These are phyloP conservation scores for Parathielavia appendiculata DNA, from an alignment of 495 filamentous ascomycete species.

Conservation along the genomic window DNA sequence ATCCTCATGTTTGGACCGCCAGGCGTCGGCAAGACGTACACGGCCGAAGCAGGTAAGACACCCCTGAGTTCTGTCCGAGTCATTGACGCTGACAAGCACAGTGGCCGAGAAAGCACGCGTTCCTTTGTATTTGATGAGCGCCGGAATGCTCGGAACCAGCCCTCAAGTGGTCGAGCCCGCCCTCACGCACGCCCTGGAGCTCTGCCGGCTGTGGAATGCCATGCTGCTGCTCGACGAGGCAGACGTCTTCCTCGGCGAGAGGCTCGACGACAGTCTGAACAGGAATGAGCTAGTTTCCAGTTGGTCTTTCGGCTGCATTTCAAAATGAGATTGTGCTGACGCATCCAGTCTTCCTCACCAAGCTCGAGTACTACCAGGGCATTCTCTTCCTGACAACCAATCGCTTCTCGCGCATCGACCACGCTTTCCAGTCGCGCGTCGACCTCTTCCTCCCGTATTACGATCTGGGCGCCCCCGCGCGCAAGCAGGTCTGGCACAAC, in stretches of 20 bases:
- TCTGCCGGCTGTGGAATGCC: conserved; percentile 42
- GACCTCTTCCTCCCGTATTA: conserved; percentile 42
- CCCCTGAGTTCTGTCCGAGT: neutral
- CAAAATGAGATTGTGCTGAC: too few relatives aligned
- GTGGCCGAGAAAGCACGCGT: conserved; percentile 38
- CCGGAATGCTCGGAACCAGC: conserved; percentile 22
- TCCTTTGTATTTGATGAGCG: conserved; percentile 27
- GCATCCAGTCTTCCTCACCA: conserved; percentile 45
- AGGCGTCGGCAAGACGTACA: conserved; percentile 55
- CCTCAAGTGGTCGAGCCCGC: conserved; percentile 23
- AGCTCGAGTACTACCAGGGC: conserved; percentile 52
- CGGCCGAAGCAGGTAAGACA: conserved; percentile 38
- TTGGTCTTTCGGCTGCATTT: neutral
- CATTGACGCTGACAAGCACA: neutral
- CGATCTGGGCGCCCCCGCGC: conserved; percentile 31
- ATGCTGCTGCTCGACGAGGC: conserved; percentile 47
- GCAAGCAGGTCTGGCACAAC: conserved; percentile 26
- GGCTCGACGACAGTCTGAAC: conserved; percentile 30
- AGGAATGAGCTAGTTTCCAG: conserved; percentile 44
- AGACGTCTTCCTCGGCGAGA: conserved; percentile 47
- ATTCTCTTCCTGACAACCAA: conserved; percentile 50
- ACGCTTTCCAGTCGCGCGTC: conserved; percentile 48
- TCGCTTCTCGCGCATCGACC: conserved; percentile 39
- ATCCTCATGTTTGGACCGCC: conserved; percentile 51
- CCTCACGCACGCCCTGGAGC: conserved; percentile 40